A percentile compares a stretch with the other conserved stretches of the same genome.
Evolutionary conservation across 1,284 basidiomycete genomes (phyloP).

Genomic region (Coniophora puteana): DNA sequence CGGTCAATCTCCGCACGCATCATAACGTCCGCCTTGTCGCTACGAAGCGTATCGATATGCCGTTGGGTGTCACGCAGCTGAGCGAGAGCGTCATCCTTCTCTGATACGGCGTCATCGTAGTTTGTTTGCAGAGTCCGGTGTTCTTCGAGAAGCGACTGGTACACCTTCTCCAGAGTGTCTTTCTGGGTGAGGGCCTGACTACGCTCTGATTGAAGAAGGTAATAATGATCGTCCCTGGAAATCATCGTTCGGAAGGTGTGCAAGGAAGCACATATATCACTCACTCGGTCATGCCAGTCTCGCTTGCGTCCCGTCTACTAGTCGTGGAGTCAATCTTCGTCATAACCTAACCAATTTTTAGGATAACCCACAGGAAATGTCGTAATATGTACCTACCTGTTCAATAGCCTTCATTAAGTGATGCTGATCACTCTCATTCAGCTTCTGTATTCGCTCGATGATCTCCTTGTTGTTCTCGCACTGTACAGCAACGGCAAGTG

Average conservation of each 20-base stretch:
- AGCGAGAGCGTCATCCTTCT: constrained; percentile 66
- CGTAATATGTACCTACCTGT: constrained; percentile 51
- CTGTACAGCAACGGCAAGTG: constrained; percentile 91
- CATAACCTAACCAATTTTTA: constrained; percentile 55
- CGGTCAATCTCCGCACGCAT: constrained; percentile 79
- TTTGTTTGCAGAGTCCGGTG: constrained; percentile 69
- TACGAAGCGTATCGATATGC: constrained; percentile 55
- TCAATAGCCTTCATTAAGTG: constrained; percentile 85
- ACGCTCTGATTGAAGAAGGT: constrained; percentile 76
- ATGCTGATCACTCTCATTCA: constrained; percentile 79
- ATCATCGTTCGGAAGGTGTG: constrained; percentile 10
- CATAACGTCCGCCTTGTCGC: constrained; percentile 66
- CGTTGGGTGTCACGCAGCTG: constrained; percentile 55
- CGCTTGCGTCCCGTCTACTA: constrained; percentile 40
- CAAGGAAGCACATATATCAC: constrained; percentile 22
- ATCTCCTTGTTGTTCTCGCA: constrained; percentile 82
- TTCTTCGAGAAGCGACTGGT: constrained; percentile 72
- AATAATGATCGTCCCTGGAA: constrained; percentile 79
- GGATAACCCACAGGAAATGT: background rate
- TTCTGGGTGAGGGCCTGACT: constrained; percentile 75
- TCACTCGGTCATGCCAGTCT: constrained; percentile 73
- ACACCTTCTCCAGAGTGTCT: constrained; percentile 76
- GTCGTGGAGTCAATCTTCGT: constrained; percentile 51
- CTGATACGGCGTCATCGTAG: constrained; percentile 64
- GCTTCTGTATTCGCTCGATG: constrained; percentile 78